phyloP scores from a whole-genome alignment of 164 flowering plant genomes.

The Chimonanthus praecox region DNA sequence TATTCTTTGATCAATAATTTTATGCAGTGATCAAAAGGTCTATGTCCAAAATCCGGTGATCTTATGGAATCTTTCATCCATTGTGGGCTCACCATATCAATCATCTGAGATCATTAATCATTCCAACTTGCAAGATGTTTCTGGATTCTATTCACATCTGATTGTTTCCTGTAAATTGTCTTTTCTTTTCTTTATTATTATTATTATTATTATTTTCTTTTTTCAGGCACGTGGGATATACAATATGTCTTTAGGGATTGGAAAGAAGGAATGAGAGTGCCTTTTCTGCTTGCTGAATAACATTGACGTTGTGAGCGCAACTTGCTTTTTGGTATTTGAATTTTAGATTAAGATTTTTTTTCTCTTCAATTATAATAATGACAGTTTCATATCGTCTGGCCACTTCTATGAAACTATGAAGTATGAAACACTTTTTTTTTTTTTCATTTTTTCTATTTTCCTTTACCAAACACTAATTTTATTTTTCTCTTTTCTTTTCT shows the following conservation, averaged over 20 bases:
- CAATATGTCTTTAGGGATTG: slow-evolving; percentile 80
- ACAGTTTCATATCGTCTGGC: not conserved
- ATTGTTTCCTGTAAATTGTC: not conserved
- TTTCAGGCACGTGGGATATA: slow-evolving; percentile 71
- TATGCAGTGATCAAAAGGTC: no score
- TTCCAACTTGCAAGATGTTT: not conserved
- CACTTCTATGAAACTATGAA: not conserved
- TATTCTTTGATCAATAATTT: no score
- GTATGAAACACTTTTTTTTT: no score
- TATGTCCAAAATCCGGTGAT: no score
- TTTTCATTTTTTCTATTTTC: no score
- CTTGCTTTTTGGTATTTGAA: not conserved
- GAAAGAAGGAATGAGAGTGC: slow-evolving; percentile 59
- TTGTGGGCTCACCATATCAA: not conserved
- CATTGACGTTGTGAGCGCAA: not conserved
- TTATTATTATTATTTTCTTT: not conserved
- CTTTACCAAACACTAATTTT: no score
- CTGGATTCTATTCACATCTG: not conserved
- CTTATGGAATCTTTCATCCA: not conserved
- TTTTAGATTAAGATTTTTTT: not conserved
- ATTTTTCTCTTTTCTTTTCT: no score
- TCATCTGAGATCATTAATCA: not conserved
- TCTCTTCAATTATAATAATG: not conserved
- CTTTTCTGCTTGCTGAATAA: not conserved
- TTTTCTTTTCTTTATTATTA: not conserved